These are phyloP conservation scores for Aspergillus sergii DNA, from an alignment of 2,329 filamentous ascomycete species.

Conservation along the genomic window DNA sequence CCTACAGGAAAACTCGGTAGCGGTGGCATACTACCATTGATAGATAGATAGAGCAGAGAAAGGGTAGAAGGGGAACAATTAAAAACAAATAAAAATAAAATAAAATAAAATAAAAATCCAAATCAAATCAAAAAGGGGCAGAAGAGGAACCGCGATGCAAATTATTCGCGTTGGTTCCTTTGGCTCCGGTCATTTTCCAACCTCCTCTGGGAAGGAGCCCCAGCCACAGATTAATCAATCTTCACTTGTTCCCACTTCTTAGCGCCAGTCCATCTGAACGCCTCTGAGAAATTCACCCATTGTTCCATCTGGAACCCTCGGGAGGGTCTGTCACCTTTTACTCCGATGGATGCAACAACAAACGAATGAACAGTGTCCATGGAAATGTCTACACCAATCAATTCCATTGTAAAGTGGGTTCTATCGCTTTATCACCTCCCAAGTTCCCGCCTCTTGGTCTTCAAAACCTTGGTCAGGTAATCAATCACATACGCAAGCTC, in stretches of 20 bases:
- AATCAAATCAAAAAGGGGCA: neutral
- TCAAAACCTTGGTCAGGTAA: constrained; percentile 1
- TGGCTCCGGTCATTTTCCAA: neutral
- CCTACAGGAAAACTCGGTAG: neutral
- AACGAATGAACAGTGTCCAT: neutral
- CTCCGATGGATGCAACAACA: neutral
- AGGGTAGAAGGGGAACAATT: neutral
- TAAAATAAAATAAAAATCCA: too few species aligned
- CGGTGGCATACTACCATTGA: neutral
- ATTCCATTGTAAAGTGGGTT: constrained; percentile 4
- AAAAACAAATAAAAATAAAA: too few species aligned
- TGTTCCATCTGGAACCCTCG: neutral
- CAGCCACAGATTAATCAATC: constrained; percentile 16
- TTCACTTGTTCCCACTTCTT: constrained; percentile 6
- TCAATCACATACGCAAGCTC: constrained; percentile 9
- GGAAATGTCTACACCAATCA: constrained; percentile 2
- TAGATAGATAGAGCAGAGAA: neutral
- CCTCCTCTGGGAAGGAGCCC: neutral
- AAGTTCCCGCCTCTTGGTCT: constrained; percentile 10
- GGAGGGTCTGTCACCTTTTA: neutral
- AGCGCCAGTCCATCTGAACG: constrained; percentile 1
- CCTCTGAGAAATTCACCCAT: neutral
- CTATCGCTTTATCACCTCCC: constrained; percentile 2
- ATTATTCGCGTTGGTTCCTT: constrained; percentile 1
- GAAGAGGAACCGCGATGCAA: neutral